These are phyloP conservation scores for Trichopus zeylanicus DNA, from an alignment of 116 monocot species.

Conservation along the genomic window DNA sequence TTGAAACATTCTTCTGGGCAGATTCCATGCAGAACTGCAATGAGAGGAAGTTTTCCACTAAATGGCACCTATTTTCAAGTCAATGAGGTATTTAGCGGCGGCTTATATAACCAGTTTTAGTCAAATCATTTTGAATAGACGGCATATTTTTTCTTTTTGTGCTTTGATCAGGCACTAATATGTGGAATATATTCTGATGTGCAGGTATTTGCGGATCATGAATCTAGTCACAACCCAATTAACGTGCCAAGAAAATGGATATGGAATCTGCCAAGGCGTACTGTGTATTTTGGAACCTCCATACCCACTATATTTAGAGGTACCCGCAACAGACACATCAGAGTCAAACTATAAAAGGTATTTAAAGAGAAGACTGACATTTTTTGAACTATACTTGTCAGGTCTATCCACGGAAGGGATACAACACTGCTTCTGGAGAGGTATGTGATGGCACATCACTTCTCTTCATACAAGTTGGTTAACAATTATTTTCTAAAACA, in stretches of 20 bases:
- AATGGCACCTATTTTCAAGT: constrained; percentile 99
- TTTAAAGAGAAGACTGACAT: neutral
- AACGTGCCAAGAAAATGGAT: constrained; percentile 73
- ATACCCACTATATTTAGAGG: constrained; percentile 94
- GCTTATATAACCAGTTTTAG: neutral
- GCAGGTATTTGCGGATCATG: constrained; percentile 98
- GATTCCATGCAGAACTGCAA: constrained; percentile 97
- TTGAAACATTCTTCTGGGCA: constrained; percentile 21
- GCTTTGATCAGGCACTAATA: neutral
- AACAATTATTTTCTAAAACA: too few relatives aligned
- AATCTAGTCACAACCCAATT: constrained; percentile 65
- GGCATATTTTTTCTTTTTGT: neutral
- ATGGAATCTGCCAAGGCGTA: constrained; percentile 88
- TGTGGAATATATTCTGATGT: constrained; percentile 5
- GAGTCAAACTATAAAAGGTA: neutral
- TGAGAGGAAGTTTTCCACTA: constrained; percentile 93
- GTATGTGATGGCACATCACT: constrained; percentile 29
- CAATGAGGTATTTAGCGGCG: constrained; percentile 59
- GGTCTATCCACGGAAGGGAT: constrained; percentile 83
- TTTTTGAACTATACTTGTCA: constrained; percentile 15
- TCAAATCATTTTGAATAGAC: too few relatives aligned
- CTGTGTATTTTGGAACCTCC: constrained; percentile 95
- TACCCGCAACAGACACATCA: constrained; percentile 5
- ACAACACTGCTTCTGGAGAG: constrained; percentile 98
- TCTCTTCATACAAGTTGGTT: neutral